Evolutionary conservation across 2,329 filamentous ascomycete genomes (phyloP).

Genomic region (Exophiala viscosa): DNA sequence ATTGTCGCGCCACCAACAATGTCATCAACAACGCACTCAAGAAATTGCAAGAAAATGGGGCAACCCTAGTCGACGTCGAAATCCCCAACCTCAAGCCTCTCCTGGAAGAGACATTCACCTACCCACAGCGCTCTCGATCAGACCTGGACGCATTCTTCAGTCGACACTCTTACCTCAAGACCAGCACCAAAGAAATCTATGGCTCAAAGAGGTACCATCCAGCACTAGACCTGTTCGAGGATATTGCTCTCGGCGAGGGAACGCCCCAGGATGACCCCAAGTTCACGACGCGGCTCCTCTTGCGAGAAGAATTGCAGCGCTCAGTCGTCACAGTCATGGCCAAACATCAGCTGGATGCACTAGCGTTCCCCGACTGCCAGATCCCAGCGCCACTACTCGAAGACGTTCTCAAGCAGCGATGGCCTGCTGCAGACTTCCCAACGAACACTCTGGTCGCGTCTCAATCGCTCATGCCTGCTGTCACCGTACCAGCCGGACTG

Average conservation of each 20-base stretch:
- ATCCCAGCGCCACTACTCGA: constrained; percentile 9
- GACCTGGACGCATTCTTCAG: constrained; percentile 15
- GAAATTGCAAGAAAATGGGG: constrained; percentile 5
- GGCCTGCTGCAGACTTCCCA: constrained; percentile 6
- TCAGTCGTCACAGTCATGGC: constrained; percentile 5
- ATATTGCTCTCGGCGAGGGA: constrained; percentile 8
- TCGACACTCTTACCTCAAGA: constrained; percentile 9
- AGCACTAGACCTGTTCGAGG: constrained; percentile 13
- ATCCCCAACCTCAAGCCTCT: constrained; percentile 8
- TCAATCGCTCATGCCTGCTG: constrained; percentile 6
- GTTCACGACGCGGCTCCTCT: constrained; percentile 6
- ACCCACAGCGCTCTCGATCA: constrained; percentile 13
- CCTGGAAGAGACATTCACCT: constrained; percentile 7
- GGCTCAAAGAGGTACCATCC: constrained; percentile 10
- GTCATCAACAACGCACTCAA: constrained; percentile 8
- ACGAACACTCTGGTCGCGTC: constrained; percentile 14
- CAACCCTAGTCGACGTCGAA: constrained; percentile 9
- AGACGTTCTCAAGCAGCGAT: constrained; percentile 10
- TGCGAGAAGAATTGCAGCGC: constrained; percentile 8
- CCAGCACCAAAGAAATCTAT: constrained; percentile 9
- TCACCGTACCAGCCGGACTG: constrained; percentile 13
- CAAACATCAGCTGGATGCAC: constrained; percentile 6
- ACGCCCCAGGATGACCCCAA: constrained; percentile 6
- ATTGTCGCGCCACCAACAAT: constrained; percentile 7
- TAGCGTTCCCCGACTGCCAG: constrained; percentile 15